phyloP scores from a whole-genome alignment of 495 filamentous ascomycete genomes.

The Penicillium pulvis region DNA sequence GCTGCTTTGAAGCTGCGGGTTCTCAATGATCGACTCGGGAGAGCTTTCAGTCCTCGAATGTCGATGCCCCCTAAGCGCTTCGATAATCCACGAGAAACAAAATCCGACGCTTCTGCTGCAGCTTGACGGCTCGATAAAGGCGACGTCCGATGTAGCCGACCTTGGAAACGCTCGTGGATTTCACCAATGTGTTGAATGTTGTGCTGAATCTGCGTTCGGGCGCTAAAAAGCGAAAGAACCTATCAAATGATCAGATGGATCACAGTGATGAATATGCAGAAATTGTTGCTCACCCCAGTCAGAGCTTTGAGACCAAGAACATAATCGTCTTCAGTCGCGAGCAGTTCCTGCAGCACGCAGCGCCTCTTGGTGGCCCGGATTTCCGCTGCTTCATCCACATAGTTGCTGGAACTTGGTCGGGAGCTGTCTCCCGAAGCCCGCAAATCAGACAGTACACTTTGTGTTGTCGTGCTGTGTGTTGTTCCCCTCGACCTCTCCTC shows the following conservation, averaged over 20 bases:
- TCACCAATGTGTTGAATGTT: conserved; percentile 46
- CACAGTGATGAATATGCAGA: not conserved
- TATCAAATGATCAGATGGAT: not conserved
- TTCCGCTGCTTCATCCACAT: conserved; percentile 69
- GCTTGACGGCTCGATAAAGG: conserved; percentile 29
- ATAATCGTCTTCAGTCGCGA: conserved; percentile 86
- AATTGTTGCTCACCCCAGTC: conserved; percentile 63
- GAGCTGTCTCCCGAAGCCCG: conserved; percentile 70
- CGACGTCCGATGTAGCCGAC: conserved; percentile 32
- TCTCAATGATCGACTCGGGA: conserved; percentile 35
- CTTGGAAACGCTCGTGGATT: conserved; percentile 47
- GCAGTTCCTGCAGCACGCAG: conserved; percentile 78
- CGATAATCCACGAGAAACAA: conserved; percentile 21
- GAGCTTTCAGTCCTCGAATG: conserved; percentile 27
- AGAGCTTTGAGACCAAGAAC: conserved; percentile 83
- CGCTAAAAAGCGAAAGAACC: conserved; percentile 41
- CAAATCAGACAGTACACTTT: conserved; percentile 55
- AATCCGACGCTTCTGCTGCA: conserved; percentile 22
- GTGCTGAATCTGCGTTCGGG: conserved; percentile 42
- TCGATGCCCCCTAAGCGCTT: conserved; percentile 30
- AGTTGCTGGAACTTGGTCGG: conserved; percentile 51
- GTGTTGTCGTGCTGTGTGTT: conserved; percentile 52
- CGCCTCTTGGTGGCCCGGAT: conserved; percentile 73
- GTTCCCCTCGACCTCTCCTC: conserved; percentile 60
- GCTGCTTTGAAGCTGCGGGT: conserved; percentile 30